Conservation (phyloP, 192 early-diverging fungal species). For the Gigaspora rosea region DNA sequence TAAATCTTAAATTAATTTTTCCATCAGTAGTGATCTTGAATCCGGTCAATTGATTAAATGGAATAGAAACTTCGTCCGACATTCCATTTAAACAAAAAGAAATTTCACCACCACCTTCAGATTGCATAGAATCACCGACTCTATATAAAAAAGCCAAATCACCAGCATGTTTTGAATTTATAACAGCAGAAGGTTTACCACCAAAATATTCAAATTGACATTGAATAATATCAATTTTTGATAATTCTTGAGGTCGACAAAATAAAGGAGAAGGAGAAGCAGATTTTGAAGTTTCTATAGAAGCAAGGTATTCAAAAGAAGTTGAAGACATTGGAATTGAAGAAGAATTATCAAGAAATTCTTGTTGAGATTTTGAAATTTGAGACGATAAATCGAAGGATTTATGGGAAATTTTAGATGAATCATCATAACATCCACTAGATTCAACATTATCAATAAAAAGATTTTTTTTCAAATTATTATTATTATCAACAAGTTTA, state of each 20-base stretch:
- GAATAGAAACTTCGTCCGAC: neutral
- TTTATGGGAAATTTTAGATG: no score
- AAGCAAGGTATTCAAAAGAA: neutral
- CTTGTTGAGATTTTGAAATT: no score
- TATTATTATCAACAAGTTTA: no score
- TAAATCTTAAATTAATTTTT: slow-evolving; percentile 2
- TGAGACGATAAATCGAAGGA: no score
- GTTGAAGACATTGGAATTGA: neutral
- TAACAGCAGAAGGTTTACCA: neutral
- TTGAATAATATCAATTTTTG: slow-evolving; percentile 9
- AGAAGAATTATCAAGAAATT: no score
- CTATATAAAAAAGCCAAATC: slow-evolving; percentile 10
- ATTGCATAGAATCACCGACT: neutral
- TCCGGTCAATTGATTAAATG: neutral
- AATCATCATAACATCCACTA: no score
- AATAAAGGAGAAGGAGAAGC: neutral
- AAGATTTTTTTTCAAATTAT: no score
- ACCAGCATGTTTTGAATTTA: neutral
- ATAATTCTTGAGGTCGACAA: neutral
- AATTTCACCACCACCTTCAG: neutral
- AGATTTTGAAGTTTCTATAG: neutral
- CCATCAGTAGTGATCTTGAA: neutral
- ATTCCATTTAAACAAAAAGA: slow-evolving; percentile 12
- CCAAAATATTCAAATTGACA: neutral
- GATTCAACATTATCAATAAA: no score